Conservation (phyloP, 192 early-diverging fungal species). For the Coemansia sp. region DNA sequence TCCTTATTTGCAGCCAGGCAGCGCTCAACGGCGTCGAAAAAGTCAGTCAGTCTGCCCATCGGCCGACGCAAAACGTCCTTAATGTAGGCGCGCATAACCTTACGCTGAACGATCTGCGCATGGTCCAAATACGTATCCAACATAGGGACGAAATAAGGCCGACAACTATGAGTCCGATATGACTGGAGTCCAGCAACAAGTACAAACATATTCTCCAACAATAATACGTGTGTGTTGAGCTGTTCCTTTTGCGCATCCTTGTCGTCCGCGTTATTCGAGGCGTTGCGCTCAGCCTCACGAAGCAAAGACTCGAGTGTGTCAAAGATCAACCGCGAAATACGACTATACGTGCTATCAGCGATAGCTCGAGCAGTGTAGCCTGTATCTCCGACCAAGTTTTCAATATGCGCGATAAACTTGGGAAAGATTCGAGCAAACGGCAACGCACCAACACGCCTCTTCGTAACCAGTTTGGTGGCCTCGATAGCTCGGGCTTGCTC, state of each 20-base stretch:
- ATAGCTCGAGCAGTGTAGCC: slow-evolving; percentile 62
- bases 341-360: slow-evolving; percentile 79
- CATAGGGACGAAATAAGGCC: slow-evolving; percentile 48
- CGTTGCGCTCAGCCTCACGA: slow-evolving; percentile 65
- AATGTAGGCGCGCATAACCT: slow-evolving; percentile 77
- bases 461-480: slow-evolving; percentile 83
- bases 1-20: slow-evolving; percentile 67
- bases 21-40: slow-evolving; percentile 94
- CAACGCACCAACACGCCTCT: slow-evolving; percentile 88
- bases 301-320: slow-evolving; percentile 82
- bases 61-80: slow-evolving; percentile 86
- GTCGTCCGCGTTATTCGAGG: slow-evolving; percentile 66
- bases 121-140: slow-evolving; percentile 72
- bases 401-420: slow-evolving; percentile 74
- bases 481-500: slow-evolving; percentile 91
- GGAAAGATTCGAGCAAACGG: slow-evolving; percentile 89
- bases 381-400: slow-evolving; percentile 57
- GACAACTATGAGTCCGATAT: slow-evolving; percentile 70
- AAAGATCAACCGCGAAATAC: slow-evolving; percentile 80
- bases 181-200: slow-evolving; percentile 78
- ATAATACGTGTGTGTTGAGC: slow-evolving; percentile 84
- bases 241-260: slow-evolving; percentile 77
- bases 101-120: slow-evolving; percentile 79
- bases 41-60: slow-evolving; percentile 84
- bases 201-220: slow-evolving; percentile 94